These are phyloP conservation scores for Pseudomassariella vexata DNA, from an alignment of 2,329 filamentous ascomycete species.

Conservation along the genomic window DNA sequence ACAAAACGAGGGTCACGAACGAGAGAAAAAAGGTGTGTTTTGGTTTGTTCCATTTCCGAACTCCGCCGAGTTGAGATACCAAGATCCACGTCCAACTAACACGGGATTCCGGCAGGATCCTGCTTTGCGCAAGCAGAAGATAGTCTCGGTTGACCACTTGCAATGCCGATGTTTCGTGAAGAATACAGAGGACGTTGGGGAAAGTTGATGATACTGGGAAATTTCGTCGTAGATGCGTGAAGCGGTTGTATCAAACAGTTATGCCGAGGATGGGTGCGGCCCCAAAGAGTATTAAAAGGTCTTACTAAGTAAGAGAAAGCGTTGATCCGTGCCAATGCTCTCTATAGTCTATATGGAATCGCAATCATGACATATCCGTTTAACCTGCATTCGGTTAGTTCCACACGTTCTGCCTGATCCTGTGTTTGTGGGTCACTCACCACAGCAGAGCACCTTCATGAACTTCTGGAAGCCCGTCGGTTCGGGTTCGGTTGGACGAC, in stretches of 20 bases:
- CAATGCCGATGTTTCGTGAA: conserved; percentile 6
- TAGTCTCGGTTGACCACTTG: no score
- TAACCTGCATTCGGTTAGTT: no score
- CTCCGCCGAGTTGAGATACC: conserved; percentile 16
- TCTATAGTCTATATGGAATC: conserved; percentile 23
- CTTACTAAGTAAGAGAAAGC: conserved; percentile 5
- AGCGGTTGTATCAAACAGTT: conserved; percentile 5
- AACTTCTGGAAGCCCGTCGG: conserved; percentile 85
- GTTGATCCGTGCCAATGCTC: conserved; percentile 13
- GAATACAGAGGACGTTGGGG: conserved; percentile 2
- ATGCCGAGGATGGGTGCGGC: conserved; percentile 8
- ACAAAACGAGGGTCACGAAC: conserved; percentile 28
- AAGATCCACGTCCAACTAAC: no score
- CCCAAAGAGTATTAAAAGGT: conserved; percentile 23
- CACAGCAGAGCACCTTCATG: conserved; percentile 89
- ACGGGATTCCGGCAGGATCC: no score
- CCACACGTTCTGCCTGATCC: no score
- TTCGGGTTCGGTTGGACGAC: conserved; percentile 61
- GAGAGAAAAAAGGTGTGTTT: conserved; percentile 20
- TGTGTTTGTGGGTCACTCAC: conserved; percentile 42
- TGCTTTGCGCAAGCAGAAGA: no score
- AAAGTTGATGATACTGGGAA: conserved; percentile 4
- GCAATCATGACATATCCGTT: conserved; percentile 21
- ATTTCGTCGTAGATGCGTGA: conserved; percentile 8
- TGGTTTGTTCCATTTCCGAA: conserved; percentile 20